Evolutionary conservation across 345 rosid species (phyloP).

Genomic region (Schrenkiella parvula): DNA sequence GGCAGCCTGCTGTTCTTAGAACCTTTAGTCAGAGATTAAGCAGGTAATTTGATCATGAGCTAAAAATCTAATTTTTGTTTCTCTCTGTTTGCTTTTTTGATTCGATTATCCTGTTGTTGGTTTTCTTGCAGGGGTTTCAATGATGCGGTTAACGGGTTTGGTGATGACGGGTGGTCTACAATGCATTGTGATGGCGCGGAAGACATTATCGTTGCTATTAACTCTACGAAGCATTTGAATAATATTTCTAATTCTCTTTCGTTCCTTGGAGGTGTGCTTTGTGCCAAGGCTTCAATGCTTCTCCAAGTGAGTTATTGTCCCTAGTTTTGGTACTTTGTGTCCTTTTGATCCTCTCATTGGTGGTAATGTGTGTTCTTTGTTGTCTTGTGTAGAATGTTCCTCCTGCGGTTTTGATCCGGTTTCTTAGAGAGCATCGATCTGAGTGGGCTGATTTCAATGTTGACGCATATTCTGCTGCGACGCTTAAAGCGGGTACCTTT

Average conservation of each 20-base stretch:
- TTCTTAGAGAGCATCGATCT: constrained; percentile 93
- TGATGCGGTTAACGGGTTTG: constrained; percentile 91
- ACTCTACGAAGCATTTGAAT: constrained; percentile 64
- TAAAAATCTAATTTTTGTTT: neutral
- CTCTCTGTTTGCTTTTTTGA: neutral
- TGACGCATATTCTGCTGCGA: constrained; percentile 93
- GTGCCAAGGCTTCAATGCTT: constrained; percentile 99
- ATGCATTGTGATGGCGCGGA: constrained; percentile 82
- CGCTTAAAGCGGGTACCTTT: constrained; percentile 73
- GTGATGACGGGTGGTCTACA: constrained; percentile 93
- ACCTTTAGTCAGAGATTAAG: constrained; percentile 92
- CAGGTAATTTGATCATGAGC: constrained; percentile 47
- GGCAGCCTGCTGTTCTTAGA: constrained; percentile 94
- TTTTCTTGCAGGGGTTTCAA: constrained; percentile 69
- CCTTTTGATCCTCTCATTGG: neutral
- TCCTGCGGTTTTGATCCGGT: constrained; percentile 91
- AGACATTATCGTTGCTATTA: constrained; percentile 82
- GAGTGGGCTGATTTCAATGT: constrained; percentile 99
- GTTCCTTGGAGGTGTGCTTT: constrained; percentile 83
- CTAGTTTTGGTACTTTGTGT: neutral
- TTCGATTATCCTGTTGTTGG: neutral
- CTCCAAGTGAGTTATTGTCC: constrained; percentile 57
- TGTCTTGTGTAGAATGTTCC: constrained; percentile 65
- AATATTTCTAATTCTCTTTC: constrained; percentile 52
- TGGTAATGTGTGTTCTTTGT: neutral